phyloP scores from a whole-genome alignment of 805 yeast genomes.

The Monosporozyma siamensis region DNA sequence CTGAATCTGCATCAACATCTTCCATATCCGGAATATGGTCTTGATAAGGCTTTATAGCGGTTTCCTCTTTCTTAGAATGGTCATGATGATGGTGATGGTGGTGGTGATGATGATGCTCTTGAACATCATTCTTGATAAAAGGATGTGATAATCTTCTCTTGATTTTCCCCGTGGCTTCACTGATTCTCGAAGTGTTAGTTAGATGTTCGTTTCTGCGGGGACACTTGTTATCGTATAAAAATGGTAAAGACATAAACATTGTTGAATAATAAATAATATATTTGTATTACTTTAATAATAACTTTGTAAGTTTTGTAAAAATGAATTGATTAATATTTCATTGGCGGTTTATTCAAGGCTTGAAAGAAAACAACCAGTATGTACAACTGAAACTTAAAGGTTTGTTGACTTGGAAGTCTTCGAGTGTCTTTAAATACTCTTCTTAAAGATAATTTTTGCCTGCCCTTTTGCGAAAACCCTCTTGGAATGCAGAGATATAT shows the following conservation, averaged over 20 bases:
- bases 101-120: not conserved
- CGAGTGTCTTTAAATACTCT: too few species aligned
- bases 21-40: not conserved
- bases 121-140: not conserved
- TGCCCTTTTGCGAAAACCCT: too few species aligned
- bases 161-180: not conserved
- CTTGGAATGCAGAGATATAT: too few species aligned
- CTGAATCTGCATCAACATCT: not conserved
- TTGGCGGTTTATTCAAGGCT: too few species aligned
- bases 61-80: not conserved
- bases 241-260: not conserved
- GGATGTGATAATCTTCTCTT: conserved; percentile 1
- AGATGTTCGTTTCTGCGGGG: not conserved
- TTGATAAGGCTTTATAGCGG: conserved; percentile 1
- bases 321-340: too few species aligned
- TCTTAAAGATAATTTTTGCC: too few species aligned
- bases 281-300: too few species aligned
- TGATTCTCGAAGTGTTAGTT: not conserved
- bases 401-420: too few species aligned
- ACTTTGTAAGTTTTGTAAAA: too few species aligned
- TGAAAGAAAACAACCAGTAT: too few species aligned
- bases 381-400: too few species aligned
- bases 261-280: too few species aligned
- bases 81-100: not conserved
- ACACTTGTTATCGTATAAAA: not conserved